Conservation (phyloP, 2,329 filamentous ascomycete genomes). For the Exophiala viscosa region DNA sequence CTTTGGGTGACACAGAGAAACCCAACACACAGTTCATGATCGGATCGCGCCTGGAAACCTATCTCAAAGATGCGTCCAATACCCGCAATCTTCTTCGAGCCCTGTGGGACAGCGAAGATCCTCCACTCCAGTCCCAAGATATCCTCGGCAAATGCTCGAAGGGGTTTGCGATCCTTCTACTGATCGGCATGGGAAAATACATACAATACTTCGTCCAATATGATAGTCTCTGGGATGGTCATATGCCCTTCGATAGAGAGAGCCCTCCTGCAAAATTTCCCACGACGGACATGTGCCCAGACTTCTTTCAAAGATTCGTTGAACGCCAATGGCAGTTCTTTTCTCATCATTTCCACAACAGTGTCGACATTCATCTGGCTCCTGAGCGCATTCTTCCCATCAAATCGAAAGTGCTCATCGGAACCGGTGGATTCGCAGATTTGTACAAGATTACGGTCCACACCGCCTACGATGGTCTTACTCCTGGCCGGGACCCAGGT, state of each 20-base stretch:
- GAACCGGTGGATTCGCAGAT: constrained; percentile 19
- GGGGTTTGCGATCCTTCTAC: constrained; percentile 24
- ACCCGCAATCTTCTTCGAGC: background rate
- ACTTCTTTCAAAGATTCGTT: constrained; percentile 30
- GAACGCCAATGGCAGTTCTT: constrained; percentile 31
- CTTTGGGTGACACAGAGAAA: background rate
- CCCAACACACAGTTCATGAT: constrained; percentile 8
- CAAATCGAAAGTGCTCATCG: constrained; percentile 18
- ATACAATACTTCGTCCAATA: constrained; percentile 19
- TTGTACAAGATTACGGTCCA: constrained; percentile 29
- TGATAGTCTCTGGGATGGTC: constrained; percentile 18
- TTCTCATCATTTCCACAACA: constrained; percentile 24
- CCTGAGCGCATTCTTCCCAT: constrained; percentile 30
- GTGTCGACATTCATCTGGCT: constrained; percentile 27
- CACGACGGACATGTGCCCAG: constrained; percentile 3
- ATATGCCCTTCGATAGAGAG: constrained; percentile 26
- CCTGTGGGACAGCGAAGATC: background rate
- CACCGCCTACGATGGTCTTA: constrained; percentile 30
- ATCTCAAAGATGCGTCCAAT: constrained; percentile 1
- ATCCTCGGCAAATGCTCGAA: constrained; percentile 15
- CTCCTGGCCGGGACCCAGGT: too few species aligned
- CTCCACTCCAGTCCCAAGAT: background rate
- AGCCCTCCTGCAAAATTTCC: constrained; percentile 22
- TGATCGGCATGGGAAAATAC: constrained; percentile 15
- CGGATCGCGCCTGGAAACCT: constrained; percentile 2